These are phyloP conservation scores for Smallanthus sonchifolius DNA, from an alignment of 129 eudicot genomes.

Conservation along the genomic window DNA sequence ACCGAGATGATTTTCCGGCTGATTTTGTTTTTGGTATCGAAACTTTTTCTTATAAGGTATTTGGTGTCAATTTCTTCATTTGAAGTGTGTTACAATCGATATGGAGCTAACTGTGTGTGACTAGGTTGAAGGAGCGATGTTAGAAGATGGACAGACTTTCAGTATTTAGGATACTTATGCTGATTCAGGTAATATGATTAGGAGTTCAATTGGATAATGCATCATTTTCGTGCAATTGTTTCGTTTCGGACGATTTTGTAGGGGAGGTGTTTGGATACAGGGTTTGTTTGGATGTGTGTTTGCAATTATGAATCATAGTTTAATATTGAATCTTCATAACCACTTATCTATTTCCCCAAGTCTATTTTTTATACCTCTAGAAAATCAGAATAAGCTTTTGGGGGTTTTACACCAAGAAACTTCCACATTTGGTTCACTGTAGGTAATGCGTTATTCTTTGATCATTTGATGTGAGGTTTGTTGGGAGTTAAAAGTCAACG, in stretches of 20 bases:
- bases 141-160: slow-evolving; percentile 64
- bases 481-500: too few species aligned
- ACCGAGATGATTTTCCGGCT: slow-evolving; percentile 48
- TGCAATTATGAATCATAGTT: not conserved
- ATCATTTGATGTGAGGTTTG: too few species aligned
- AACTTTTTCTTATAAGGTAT: slow-evolving; percentile 68
- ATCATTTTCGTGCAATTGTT: not conserved
- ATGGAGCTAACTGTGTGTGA: not conserved
- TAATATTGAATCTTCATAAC: too few species aligned
- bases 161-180: slow-evolving; percentile 71
- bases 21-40: slow-evolving; percentile 71
- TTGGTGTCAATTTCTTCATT: not conserved
- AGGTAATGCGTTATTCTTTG: too few species aligned
- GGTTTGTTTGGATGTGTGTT: not conserved
- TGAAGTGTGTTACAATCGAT: not conserved
- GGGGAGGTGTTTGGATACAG: not conserved
- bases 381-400: too few species aligned
- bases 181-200: slow-evolving; percentile 39
- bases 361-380: too few species aligned
- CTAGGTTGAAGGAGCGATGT: slow-evolving; percentile 76
- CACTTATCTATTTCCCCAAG: too few species aligned
- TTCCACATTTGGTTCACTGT: too few species aligned
- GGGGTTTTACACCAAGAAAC: too few species aligned
- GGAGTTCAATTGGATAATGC: not conserved
- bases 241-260: not conserved